Base-by-base conservation (phyloP, 1,284 basidiomycete species). In the Boletus semigastroideus region DNA sequence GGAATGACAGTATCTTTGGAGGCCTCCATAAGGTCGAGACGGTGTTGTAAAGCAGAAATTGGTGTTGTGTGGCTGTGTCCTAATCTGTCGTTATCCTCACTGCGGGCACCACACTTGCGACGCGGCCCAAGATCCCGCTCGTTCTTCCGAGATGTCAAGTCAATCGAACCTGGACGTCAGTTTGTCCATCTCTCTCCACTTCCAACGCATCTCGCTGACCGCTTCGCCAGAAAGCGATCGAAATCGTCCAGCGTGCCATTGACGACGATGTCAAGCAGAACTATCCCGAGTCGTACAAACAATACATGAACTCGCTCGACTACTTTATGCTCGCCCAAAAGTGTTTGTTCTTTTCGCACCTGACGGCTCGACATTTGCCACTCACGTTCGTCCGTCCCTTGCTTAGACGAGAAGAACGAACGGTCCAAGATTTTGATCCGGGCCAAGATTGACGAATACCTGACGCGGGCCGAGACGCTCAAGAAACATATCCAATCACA, bases 211-310 rank as follows among this genome's bases (percentile, higher is more conserved):
- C 59, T 64, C 51, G 64, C 45, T n/a, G 43, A 48, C 58, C 39
- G 30, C 33, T 48, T 47, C 56, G 12, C n/a, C 14, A 98, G 94
- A 89, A 89, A 70, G 96, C 95, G 33, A 94, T 98, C 66, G 91
- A 94, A 66, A 86, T 98, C 57, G 94, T 98, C 41, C 92, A 96
- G 73, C 84, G 86, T 62, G 96, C 96, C 49, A 98, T 98, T 69
- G 94, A 98, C 60, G 91, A 93, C 62, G 96, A 99, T 75, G 81
- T 83, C 60, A 94, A 94, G 70, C 89, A 92, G 72, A 93, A 98
- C 73, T 99, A 98, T 73, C 76, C 83, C 41, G 94, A 96, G 67
- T 94, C 95, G 17, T 96, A 93, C 82, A 95, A 92, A 75, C 85
- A 87, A 61, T 94, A 94, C 72, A 90, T 92, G 75, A 97, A 98